Base-by-base conservation (phyloP, 352 stramenopile genomes). In the Phytophthora colocasiae region DNA sequence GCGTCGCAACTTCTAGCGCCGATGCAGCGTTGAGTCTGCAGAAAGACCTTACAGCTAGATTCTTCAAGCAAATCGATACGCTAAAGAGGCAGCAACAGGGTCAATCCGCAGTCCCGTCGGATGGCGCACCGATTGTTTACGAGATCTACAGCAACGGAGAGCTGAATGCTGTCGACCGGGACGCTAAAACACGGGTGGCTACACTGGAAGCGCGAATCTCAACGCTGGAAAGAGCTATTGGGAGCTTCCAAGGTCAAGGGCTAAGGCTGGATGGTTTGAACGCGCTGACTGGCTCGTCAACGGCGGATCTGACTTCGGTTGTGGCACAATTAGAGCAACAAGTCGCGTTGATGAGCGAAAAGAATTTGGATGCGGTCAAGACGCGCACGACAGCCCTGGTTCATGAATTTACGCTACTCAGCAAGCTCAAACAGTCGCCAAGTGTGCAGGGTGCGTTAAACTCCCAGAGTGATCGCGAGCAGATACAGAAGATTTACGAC, bases 101-200 rank as follows among this genome's bases (percentile, higher is more conserved):
- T 11, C 58, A 69, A 22, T 69, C 60, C 6, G 17, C 38, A 32
- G 39, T 17, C 27, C 51, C 34, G 8, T 54, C 45, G 12, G 55
- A 70, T 36, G 40, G 41, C 22, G 74, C 81, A 4, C 73, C 78
- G 3, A 89, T 93, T 50, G 78, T 91, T 51, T 93, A 93, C 67
- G 85, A 93, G 66, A 89, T 93, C 47, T 93, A 83, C 77, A 91
- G 80, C 67, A 91, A 85, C 40, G 82, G 82, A 14, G 85, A 93
- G 71, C 62, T 91, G 29, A 85, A 91, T 59, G 78, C 79, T 7
- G 74, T 90, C 11, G 85, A 91, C 40, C 71, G 71, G n/a, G 83
- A 91, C 46, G 80, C 81, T 31, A 89, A 89, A 63, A 73, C 77
- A 48, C 82, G 85, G 2, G 65, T 90, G 52, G 55, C 85, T 41